Evolutionary conservation across 1,284 basidiomycete genomes (phyloP), one percentile per base, ranked within the genome.

Genomic region (Sphagnurus paluster): DNA sequence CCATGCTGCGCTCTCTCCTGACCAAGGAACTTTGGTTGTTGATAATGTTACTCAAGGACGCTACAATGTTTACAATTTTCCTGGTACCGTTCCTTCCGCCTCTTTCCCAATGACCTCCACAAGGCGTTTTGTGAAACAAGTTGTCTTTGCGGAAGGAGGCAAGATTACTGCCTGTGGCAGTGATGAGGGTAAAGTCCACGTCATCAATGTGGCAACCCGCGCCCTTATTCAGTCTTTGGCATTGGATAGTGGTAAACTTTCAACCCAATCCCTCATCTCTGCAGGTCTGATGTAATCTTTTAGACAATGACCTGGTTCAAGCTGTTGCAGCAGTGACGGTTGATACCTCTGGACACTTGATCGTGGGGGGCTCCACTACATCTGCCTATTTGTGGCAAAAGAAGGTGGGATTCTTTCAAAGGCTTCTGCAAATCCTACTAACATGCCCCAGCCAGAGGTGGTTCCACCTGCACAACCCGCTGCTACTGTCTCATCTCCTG

Each of bases 1-100:
- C 13, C 23, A 44, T 36, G 49, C 40, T 7, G 20, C 24, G 16
- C 49, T 50, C 19, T 50, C 44, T 10, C 41, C 44, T 8, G 44
- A 43, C 32, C 35, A 50, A 32, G 39, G 38, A 4, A 34, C 38
- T 17, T 29, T 50, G 29, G 19, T 50, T 9, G 44, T 50, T 10
- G 45, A 50, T 26, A 50, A 50, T 25, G 36, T 50, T 8, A 39
- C 49, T 2, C 42, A 24, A 26, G 44, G 48, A 8, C 24, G 10
- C 5, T 50, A 37, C 24, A 39, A 50, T 19, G 8, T 39, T 8
- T 50, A 50, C 40, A 28, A 11, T n/a, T 50, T 50, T 26, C 49
- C 44, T 38, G 40, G 34, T 20, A 50, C 44, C 39, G 44, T 21
- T 5, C 49, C 44, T 11, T 39, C 40, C 17, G 14, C 33, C 13